Base-by-base conservation (phyloP, 228 moss, liverwort and hornwort genomes). In the Sphagnum magellanicum region DNA sequence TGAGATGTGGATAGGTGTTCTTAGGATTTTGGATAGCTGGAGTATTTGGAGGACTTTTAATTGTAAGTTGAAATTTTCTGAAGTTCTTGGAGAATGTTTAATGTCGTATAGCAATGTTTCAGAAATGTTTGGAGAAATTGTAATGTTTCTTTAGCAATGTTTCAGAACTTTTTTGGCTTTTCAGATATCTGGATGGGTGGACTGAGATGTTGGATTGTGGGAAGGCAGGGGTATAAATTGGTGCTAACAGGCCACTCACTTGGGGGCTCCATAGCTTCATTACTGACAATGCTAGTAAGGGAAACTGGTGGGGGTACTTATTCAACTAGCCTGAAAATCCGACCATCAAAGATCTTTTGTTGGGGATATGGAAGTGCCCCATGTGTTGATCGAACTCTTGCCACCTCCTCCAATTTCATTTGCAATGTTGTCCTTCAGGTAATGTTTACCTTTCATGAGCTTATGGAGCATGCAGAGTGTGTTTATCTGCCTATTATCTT, bases 301-400 rank as follows among this genome's bases (percentile, higher is more conserved):
- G 66, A 73, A 5, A 63, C 52, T 73, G 65, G 74, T 13, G 75
- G 71, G 78, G 66, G 84, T 70, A 74, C 76, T 75, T 10, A 81
- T 62, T 64, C 86, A 68, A 66, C 68, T 53, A 46, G 78, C 50
- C 65, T 84, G 51, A 89, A 87, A 12, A 73, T 89, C 58, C 72
- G 50, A 5, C 80, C 90, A 49, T 74, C 81, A 47, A 10, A 15
- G 3, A 74, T 95, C 16, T 85, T 67, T 6, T 95, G 90, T 69
- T 95, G 91, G 88, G 95, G 90, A 16, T 90, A 74, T 63, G 89
- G 90, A 63, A 83, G 86, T 32, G 89, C 95, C n/a, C 92, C 95
- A 9, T 95, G 95, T 73, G 90, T 92, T 1, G 91, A 92, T 62
- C 75, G 84, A 75, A 83, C 49, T 61, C 67, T 89, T 48, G 92